phyloP scores from a whole-genome alignment of 2,329 filamentous ascomycete genomes.

The Colletotrichum magnum region DNA sequence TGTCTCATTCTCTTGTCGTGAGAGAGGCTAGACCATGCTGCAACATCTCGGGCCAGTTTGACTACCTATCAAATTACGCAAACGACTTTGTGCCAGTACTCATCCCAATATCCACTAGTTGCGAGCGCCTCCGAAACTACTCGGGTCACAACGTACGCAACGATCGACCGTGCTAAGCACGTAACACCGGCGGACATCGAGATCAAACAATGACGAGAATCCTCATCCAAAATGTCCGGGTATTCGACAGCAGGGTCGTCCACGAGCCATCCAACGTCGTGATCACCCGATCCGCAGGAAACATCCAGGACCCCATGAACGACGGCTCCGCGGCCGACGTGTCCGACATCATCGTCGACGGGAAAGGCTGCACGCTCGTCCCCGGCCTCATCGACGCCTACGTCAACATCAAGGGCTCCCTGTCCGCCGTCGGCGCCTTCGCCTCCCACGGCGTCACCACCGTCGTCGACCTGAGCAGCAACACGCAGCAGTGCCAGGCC shows the following conservation, averaged over 20 bases:
- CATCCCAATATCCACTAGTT: no score
- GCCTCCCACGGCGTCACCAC: slow-evolving; percentile 27
- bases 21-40: no score
- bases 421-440: slow-evolving; percentile 16
- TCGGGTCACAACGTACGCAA: no score
- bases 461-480: slow-evolving; percentile 34
- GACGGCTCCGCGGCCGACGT: slow-evolving; percentile 10
- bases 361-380: slow-evolving; percentile 18
- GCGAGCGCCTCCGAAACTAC: no score
- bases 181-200: not conserved
- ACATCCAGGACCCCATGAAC: not conserved
- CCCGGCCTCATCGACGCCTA: slow-evolving; percentile 32
- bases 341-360: slow-evolving; percentile 11
- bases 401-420: slow-evolving; percentile 22
- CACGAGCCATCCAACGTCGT: slow-evolving; percentile 2
- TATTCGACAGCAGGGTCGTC: slow-evolving; percentile 41
- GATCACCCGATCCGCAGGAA: slow-evolving; percentile 19
- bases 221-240: slow-evolving; percentile 27
- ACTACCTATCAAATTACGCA: no score
- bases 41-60: no score
- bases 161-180: not conserved
- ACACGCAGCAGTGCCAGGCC: slow-evolving; percentile 33
- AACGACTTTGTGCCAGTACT: no score
- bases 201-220: slow-evolving; percentile 12
- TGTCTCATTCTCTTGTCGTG: no score